phyloP scores from a whole-genome alignment of 2,329 filamentous ascomycete genomes.

The Nigrospora sphaerica region DNA sequence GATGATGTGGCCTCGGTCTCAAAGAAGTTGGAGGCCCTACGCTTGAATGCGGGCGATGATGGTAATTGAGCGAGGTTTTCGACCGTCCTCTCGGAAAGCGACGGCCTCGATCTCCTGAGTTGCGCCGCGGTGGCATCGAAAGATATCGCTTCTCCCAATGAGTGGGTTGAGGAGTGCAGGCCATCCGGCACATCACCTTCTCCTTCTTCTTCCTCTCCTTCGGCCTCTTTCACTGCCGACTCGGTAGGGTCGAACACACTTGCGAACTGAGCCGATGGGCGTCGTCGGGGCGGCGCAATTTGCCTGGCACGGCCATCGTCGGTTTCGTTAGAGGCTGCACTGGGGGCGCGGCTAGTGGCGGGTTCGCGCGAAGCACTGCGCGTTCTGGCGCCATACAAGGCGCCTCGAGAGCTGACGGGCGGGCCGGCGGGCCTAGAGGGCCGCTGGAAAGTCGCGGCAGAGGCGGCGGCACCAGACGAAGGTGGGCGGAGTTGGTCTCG shows the following conservation, averaged over 20 bases:
- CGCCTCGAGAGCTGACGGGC: slow-evolving; percentile 12
- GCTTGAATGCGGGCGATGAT: slow-evolving; percentile 64
- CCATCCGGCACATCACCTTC: slow-evolving; percentile 10
- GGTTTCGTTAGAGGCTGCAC: neutral
- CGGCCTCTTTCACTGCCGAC: slow-evolving; percentile 1
- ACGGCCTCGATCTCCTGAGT: slow-evolving; percentile 32
- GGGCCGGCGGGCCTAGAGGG: slow-evolving; percentile 12
- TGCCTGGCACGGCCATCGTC: slow-evolving; percentile 13
- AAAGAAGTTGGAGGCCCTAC: slow-evolving; percentile 67
- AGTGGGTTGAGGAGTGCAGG: slow-evolving; percentile 13
- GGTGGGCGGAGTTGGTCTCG: slow-evolving; percentile 16
- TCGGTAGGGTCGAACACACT: slow-evolving; percentile 7
- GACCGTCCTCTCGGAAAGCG: slow-evolving; percentile 76
- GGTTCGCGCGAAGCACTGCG: slow-evolving; percentile 13
- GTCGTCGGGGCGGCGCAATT: slow-evolving; percentile 10
- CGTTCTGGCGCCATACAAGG: slow-evolving; percentile 11
- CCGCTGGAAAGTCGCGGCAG: slow-evolving; percentile 7
- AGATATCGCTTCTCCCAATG: slow-evolving; percentile 12
- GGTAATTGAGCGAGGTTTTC: slow-evolving; percentile 76
- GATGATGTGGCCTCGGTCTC: slow-evolving; percentile 52
- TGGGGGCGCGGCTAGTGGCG: slow-evolving; percentile 2
- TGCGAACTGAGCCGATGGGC: slow-evolving; percentile 15
- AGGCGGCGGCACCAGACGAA: slow-evolving; percentile 4
- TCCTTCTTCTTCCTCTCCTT: slow-evolving; percentile 6
- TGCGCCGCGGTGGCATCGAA: slow-evolving; percentile 15